Conservation (phyloP, 2,329 filamentous ascomycete species). For the Paecilomyces dactylethromorphus region DNA sequence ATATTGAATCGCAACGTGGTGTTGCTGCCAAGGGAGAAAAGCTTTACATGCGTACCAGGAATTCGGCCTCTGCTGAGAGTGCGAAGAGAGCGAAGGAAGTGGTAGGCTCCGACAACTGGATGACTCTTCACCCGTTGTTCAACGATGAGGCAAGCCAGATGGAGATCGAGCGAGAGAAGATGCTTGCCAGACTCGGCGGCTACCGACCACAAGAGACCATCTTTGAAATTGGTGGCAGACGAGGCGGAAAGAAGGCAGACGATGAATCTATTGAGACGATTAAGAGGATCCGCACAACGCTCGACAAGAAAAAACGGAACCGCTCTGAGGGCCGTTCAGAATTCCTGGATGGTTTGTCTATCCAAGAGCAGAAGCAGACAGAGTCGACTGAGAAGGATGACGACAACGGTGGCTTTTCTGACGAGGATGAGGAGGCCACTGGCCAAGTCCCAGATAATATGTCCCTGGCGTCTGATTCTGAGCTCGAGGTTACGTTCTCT, state of each 20-base stretch:
- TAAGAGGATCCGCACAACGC: constrained; percentile 34
- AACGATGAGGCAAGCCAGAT: constrained; percentile 55
- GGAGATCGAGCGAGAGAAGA: constrained; percentile 70
- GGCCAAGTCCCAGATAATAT: constrained; percentile 40
- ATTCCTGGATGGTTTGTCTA: constrained; percentile 11
- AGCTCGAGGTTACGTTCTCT: constrained; percentile 65
- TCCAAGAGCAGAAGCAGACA: constrained; percentile 12
- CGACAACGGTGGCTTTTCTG: constrained; percentile 31
- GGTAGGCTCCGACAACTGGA: constrained; percentile 63
- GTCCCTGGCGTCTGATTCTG: constrained; percentile 55
- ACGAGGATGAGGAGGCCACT: constrained; percentile 36
- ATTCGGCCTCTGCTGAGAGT: constrained; percentile 83
- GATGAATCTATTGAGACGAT: constrained; percentile 55
- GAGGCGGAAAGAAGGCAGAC: constrained; percentile 64
- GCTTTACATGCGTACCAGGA: constrained; percentile 82
- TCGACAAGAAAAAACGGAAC: constrained; percentile 38
- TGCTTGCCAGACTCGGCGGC: constrained; percentile 81
- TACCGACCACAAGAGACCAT: constrained; percentile 90
- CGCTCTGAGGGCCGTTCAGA: constrained; percentile 21
- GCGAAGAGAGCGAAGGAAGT: constrained; percentile 80
- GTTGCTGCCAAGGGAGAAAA: constrained; percentile 87
- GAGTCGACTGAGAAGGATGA: constrained; percentile 23
- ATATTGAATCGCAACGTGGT: constrained; percentile 62
- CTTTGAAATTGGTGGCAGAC: constrained; percentile 83
- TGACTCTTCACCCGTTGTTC: constrained; percentile 74